phyloP scores from a whole-genome alignment of 176 grass and related monocot genomes.

The Cenchrus purpureus region DNA sequence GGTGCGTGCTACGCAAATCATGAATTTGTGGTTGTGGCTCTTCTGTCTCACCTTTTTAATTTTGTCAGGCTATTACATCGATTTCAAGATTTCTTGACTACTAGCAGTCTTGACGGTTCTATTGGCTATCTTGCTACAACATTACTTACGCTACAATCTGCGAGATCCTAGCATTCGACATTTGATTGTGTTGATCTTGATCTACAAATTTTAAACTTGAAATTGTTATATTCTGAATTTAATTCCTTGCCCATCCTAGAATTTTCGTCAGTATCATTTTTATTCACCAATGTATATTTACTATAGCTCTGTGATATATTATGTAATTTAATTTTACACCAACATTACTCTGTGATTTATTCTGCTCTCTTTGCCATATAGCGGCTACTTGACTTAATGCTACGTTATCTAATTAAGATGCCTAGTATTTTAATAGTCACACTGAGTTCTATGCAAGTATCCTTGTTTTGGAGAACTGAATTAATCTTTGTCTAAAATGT shows the following conservation, averaged over 20 bases:
- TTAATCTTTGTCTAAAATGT: constrained; percentile 30
- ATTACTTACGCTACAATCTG: no score
- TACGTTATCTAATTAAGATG: constrained; percentile 23
- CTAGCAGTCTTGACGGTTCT: no score
- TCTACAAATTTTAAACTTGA: not conserved
- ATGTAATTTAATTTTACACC: no score
- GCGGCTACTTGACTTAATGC: not conserved
- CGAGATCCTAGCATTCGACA: not conserved
- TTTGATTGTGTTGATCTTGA: constrained; percentile 3
- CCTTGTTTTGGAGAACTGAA: constrained; percentile 23
- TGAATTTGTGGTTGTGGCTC: no score
- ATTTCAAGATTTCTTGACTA: no score
- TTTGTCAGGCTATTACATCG: no score
- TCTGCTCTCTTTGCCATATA: not conserved
- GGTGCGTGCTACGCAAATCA: no score
- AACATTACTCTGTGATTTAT: no score
- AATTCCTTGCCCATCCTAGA: not conserved
- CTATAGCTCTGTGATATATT: no score
- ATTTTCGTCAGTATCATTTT: constrained; percentile 17
- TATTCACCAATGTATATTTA: constrained; percentile 12
- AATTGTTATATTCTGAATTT: constrained; percentile 25
- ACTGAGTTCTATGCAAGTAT: no score
- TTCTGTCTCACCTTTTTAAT: no score
- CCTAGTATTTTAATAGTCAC: not conserved
- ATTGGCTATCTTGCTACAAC: no score